Evolutionary conservation across 2,329 filamentous ascomycete species (phyloP), one percentile per base, ranked within the genome.

Genomic region (Beauveria caledonica): DNA sequence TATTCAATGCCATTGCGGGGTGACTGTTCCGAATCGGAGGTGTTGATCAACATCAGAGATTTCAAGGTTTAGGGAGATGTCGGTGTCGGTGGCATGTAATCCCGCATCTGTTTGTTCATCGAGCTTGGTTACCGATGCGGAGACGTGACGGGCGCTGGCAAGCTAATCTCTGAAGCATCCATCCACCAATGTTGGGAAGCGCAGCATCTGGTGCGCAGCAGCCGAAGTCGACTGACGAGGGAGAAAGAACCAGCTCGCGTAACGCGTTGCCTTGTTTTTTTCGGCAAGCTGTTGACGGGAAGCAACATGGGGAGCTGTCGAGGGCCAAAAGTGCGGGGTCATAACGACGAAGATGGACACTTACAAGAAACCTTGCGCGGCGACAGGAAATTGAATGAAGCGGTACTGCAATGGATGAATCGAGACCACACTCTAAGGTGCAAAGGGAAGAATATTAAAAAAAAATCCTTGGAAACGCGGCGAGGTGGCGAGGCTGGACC

Each of bases 351-450:
- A 42, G 40, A 42, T 5, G 15, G 21, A 42, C n/a, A 60, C 58
- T 60, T 54, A 60, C 58, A 60, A 39, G 27, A 52, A 27, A 46
- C 39, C 53, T 60, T 46, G 58, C 57, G 23, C 44, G 42, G 19
- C 53, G 15, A 39, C 25, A 27, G 39, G 29, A 17, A 9, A 23
- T 19, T 49, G 7, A 21, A 19, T 21, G 49, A 10, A 29, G 50
- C 19, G 19, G 9, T 36, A 21, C 29, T 13, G 55, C 21, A 40
- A 21, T 7, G 21, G 42, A 40, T 9, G 21, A 21, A 10, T 19
- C 21, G 10, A 40, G 6, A 40, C 11, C 27, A 29, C 40, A 46
- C 3, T 27, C 33, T 25, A 45, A 40, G 21, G 50, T 58, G 55
- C 29, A 29, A 23, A 9, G 15, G 23, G 9, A 3, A 50, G n/a